Percentiles rank a stretch among this genome's conserved stretches.
phyloP scores from a whole-genome alignment of 352 stramenopile genomes.

The Peronosclerospora sorghi region DNA sequence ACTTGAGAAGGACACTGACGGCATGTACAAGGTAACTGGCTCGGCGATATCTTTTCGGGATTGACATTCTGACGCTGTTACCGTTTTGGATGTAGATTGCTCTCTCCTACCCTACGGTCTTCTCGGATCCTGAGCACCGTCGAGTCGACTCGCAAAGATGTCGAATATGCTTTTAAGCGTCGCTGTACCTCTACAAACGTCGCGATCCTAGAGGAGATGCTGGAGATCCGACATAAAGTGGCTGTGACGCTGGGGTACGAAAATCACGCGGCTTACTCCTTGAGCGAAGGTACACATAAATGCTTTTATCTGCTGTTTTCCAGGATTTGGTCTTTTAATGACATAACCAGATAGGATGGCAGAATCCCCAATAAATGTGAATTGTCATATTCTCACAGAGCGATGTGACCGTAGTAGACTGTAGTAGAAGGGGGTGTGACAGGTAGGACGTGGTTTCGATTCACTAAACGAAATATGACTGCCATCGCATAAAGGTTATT shows the following conservation, averaged over 20 bases:
- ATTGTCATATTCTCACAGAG: too few species aligned
- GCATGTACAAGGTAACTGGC: slow-evolving; percentile 58
- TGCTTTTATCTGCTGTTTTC: neutral
- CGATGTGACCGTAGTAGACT: too few species aligned
- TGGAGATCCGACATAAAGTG: slow-evolving; percentile 69
- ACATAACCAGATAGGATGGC: slow-evolving; percentile 39
- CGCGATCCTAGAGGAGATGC: slow-evolving; percentile 73
- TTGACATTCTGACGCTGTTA: slow-evolving; percentile 1
- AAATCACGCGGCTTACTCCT: slow-evolving; percentile 80
- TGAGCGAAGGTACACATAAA: slow-evolving; percentile 42
- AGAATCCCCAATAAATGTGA: slow-evolving; percentile 41
- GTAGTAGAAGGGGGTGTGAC: too few species aligned
- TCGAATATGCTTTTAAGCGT: slow-evolving; percentile 72
- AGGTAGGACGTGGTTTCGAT: too few species aligned
- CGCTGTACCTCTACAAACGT: slow-evolving; percentile 78
- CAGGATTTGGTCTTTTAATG: neutral
- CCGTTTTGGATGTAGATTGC: slow-evolving; percentile 29
- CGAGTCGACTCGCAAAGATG: slow-evolving; percentile 66
- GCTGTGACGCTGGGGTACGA: slow-evolving; percentile 68
- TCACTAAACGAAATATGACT: too few species aligned
- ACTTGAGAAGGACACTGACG: slow-evolving; percentile 56
- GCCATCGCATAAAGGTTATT: too few species aligned
- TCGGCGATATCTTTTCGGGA: too few species aligned
- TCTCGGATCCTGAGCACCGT: slow-evolving; percentile 83
- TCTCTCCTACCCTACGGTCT: slow-evolving; percentile 85